Evolutionary conservation across 2,329 filamentous ascomycete species (phyloP).

Genomic region (Parafenestella ontariensis): DNA sequence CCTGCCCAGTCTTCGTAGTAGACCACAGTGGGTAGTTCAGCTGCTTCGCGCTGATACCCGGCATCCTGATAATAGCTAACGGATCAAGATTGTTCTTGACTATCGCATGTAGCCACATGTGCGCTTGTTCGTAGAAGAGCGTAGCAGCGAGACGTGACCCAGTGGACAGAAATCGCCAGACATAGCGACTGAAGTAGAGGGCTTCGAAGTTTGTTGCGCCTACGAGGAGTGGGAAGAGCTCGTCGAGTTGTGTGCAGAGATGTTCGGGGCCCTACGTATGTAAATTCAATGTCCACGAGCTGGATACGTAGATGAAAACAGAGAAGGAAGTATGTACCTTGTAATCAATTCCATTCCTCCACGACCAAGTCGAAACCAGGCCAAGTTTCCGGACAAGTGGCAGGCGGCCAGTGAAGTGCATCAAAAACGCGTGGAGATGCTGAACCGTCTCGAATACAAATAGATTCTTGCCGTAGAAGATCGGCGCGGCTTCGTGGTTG

Average conservation of each 20-base stretch:
- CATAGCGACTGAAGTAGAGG: too few species aligned
- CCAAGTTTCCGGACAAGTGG: conserved; percentile 1
- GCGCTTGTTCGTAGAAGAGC: too few species aligned
- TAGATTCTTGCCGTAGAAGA: conserved; percentile 9
- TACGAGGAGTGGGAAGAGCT: too few species aligned
- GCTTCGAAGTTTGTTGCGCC: too few species aligned
- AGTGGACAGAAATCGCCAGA: too few species aligned
- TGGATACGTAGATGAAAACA: too few species aligned
- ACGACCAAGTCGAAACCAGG: background rate
- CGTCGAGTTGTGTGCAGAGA: too few species aligned
- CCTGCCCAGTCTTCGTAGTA: background rate
- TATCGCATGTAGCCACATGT: too few species aligned
- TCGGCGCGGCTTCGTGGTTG: conserved; percentile 1
- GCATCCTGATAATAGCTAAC: background rate
- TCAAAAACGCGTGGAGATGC: conserved; percentile 1
- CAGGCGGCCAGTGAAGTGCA: background rate
- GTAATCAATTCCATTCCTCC: background rate
- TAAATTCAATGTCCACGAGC: too few species aligned
- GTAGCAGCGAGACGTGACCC: too few species aligned
- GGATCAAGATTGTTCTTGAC: too few species aligned
- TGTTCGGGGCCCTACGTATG: background rate
- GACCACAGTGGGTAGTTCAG: background rate
- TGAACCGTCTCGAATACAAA: conserved; percentile 1
- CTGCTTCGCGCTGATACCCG: background rate
- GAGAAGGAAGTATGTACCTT: too few species aligned